Evolutionary conservation across 2,329 filamentous ascomycete species (phyloP), one percentile per base, ranked within the genome.

Genomic region (Gremmenia infestans): DNA sequence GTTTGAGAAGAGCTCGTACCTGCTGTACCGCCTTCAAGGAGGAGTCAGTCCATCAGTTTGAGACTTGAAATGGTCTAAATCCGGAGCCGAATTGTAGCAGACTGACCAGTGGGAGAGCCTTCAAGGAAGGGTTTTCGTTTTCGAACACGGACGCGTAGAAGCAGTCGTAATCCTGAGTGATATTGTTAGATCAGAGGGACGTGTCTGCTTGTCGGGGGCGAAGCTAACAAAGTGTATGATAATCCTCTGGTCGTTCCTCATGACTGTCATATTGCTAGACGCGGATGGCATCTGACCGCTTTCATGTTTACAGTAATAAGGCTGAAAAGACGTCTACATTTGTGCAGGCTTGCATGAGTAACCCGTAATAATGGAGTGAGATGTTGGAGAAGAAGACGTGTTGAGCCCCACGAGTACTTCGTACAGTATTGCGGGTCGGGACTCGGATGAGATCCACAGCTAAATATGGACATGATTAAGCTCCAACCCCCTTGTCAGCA

Each of bases 111-210:
- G 91, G 90, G 17, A 88, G 74, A 1, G 80, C 78, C 68, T 84
- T 90, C 55, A 97, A 76, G 2, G 79, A 76, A 0, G 91, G 90
- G 62, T 88, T 85, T 68, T 88, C 87, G 61, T 87, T 86, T 73
- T 97, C 91, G 63, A 94, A 87, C 8, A 70, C 91, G 50, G 91
- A 90, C 22, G 92, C 92, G 71, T 97, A 97, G 77, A 97, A 97
- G 76, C 90, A 96, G 75, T 93, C 89, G 70, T 91, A 89, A 72
- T 89, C 85, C 84, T 87, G 54, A 28, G 46, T 51, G 35, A 42
- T 5, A 58, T 5, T 46, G 60, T 56, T 53, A n/a, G 14, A 23
- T 43, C 39, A 11, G 53, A 32, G 58, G 45, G 52, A 48, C 47
- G 48, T 51, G 57, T 47, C 52, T 58, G 55, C 35, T 48, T 25